Base-by-base conservation (phyloP, 495 filamentous ascomycete species). In the Aspergillus carlsbadensis region DNA sequence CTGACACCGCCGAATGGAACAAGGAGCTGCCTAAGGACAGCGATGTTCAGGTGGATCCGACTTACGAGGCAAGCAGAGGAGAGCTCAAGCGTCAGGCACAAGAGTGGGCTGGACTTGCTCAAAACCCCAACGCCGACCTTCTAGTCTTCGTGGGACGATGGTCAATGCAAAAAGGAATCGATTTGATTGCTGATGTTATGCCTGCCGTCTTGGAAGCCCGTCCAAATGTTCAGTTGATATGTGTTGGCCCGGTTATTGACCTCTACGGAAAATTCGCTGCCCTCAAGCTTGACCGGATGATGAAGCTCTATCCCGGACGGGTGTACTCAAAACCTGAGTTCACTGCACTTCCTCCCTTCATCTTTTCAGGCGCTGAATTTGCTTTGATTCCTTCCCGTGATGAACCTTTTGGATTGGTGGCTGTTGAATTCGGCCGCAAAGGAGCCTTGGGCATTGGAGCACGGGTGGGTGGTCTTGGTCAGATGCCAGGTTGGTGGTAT, bases 401-500 rank as follows among this genome's bases (percentile, higher is more conserved):
- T 58, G 88, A 92, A 65, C 88, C 88, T 0, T 92, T 92, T 59
- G 88, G 88, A 26, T 70, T 92, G n/a, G 88, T 91, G 3, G 88
- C 88, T 29, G 88, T 91, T 41, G 88, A 91, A 63, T 91, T 91
- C 60, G 88, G 88, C 22, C 78, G 88, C 21, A 90, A 91, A 66
- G 88, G 88, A 39, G 88, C 88, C 13, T 76, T 91, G 14, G 87
- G 88, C 48, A 86, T 91, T 50, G 88, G 88, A 18, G 84, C 86
- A 33, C 69, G 79, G 46, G 79, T 82, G n/a, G 79, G 79, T 52
- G 88, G 88, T 22, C 76, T 91, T 29, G 88, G 88, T 2, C 84
- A 89, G 59, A 90, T 90, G 87, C 88, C 88, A n/a, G 87, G 88
- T 34, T 90, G 78, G 86, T 75, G 87, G 87, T 69, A 90, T 78